Evolutionary conservation across 192 early-diverging fungal genomes (phyloP).

Genomic region (Backusella tarrabulga): DNA sequence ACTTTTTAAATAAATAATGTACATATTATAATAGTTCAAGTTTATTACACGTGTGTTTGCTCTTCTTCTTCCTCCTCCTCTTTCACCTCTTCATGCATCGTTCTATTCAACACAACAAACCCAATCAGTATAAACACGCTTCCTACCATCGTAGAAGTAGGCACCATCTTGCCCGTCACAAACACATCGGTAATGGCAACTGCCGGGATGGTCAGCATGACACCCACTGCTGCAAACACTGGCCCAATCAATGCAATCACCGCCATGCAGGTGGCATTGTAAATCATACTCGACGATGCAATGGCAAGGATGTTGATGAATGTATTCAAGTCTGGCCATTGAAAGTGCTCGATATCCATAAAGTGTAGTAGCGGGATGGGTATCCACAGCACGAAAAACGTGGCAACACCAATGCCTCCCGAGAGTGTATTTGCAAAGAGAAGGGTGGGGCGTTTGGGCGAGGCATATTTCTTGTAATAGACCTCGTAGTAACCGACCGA

Average conservation of each 20-base stretch:
- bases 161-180: constrained; percentile 47
- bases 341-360: constrained; percentile 63
- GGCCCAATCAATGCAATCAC: constrained; percentile 67
- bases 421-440: constrained; percentile 74
- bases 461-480: constrained; percentile 77
- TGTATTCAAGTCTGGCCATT: constrained; percentile 55
- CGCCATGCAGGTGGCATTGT: constrained; percentile 78
- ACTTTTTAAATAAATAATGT: too few relatives aligned
- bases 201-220: constrained; percentile 80
- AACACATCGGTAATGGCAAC: constrained; percentile 62
- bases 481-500: constrained; percentile 77
- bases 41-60: too few relatives aligned
- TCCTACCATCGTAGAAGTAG: constrained; percentile 49
- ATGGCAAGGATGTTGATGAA: constrained; percentile 58
- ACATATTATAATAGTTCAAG: too few relatives aligned
- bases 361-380: constrained; percentile 70
- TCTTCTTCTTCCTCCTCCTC: background rate
- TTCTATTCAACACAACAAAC: constrained; percentile 47
- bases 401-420: constrained; percentile 66
- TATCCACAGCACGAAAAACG: constrained; percentile 65
- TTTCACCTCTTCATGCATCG: constrained; percentile 27
- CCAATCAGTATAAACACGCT: constrained; percentile 52
- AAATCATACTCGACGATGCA: constrained; percentile 67
- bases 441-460: constrained; percentile 57
- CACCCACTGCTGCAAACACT: constrained; percentile 74